Evolutionary conservation across 2,329 filamentous ascomycete species (phyloP), one percentile per base, ranked within the genome.

Genomic region (Chrysoporthe deuterocubensis): DNA sequence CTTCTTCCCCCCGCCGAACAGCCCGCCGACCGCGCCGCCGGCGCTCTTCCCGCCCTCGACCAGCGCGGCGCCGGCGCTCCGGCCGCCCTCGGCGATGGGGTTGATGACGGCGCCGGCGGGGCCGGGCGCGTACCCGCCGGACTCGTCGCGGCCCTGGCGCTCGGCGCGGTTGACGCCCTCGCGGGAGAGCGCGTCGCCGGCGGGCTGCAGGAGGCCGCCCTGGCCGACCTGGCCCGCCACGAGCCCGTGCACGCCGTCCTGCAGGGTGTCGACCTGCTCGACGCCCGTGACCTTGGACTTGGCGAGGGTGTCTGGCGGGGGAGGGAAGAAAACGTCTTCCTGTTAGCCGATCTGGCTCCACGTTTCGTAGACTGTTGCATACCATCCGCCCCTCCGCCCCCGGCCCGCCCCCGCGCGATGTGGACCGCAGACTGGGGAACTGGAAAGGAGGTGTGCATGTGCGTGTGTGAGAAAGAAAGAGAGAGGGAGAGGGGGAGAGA

Each of bases 161-260:
- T 92, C 90, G 56, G 84, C 81, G 13, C 89, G 83, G 79, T 90
- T 92, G 72, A 90, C 74, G 37, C 88, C 90, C 74, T 92, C 89
- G 74, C 87, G 89, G 32, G 87, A 89, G 1, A 82, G 74, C 2
- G 85, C 64, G 75, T 92, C 88, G 69, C 90, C 90, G 64, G 90
- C 77, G 5, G 89, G 89, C 73, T 90, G 85, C 1, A 86, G 82
- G 1, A 92, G 77, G 0, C 91, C 91, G 69, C 89, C 90, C 72
- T 92, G 85, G 57, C 90, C 90, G 37, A 93, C 77, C 73, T 92
- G 89, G 44, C 86, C 85, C 1, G 84, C 81, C 9, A 85, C 89
- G 65, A 90, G 82, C 77, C 84, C 81, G 81, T 92, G 81, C 44
- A 90, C 85, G 74, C 85, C 86, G 77, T 91, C 90, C 78, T 93